Evolutionary conservation across 2,329 filamentous ascomycete genomes (phyloP).

Genomic region (Fusarium newnesense): DNA sequence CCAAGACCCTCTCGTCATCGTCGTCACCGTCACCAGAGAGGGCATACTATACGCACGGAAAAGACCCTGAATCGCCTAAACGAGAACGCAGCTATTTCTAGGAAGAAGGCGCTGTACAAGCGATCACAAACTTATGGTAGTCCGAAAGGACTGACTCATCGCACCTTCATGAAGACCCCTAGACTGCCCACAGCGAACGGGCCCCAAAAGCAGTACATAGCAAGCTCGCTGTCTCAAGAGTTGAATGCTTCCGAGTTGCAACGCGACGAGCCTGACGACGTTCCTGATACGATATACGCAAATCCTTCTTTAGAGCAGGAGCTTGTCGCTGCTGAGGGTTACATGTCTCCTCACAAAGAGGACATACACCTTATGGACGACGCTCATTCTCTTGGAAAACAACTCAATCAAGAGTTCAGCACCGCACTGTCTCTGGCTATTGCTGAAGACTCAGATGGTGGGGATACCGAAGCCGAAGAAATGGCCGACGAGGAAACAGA

Average conservation of each 20-base stretch:
- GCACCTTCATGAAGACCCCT: not conserved
- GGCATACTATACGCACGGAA: not conserved
- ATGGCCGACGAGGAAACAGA: not conserved
- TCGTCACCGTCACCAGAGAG: not conserved
- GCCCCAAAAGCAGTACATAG: not conserved
- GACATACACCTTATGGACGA: not conserved
- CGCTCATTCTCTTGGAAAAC: not conserved
- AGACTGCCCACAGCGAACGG: too few relatives aligned
- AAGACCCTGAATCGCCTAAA: not conserved
- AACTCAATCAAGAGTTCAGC: conserved; percentile 7
- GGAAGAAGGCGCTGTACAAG: not conserved
- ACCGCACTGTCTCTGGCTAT: not conserved
- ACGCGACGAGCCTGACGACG: not conserved
- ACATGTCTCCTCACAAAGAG: not conserved
- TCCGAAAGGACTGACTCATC: not conserved
- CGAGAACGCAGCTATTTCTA: not conserved
- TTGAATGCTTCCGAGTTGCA: not conserved
- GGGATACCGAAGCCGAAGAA: not conserved
- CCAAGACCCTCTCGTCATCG: not conserved
- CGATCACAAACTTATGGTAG: not conserved
- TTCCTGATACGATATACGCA: not conserved
- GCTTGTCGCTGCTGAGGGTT: not conserved
- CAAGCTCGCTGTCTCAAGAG: not conserved
- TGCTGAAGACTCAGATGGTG: not conserved
- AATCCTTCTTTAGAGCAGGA: not conserved